Base-by-base conservation (phyloP, 805 yeast genomes). In the Yarrowia osloensis region DNA sequence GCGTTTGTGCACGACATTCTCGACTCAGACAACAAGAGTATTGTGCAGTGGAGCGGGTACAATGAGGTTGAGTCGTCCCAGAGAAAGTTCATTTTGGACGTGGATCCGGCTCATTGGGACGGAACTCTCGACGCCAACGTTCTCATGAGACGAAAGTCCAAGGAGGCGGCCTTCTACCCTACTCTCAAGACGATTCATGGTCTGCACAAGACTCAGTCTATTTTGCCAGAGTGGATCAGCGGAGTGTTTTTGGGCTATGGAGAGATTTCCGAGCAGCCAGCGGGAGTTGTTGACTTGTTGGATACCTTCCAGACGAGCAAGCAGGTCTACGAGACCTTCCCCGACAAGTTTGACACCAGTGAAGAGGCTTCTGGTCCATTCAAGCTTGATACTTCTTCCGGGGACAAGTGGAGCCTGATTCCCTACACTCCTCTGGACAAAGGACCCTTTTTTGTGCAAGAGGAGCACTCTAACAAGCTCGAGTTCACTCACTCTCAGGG, bases 221-320 rank as follows among this genome's bases (percentile, higher is more conserved):
- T 35, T 4, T 40, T 78, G 0, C 81, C 81, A 0, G 73, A 71
- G 1, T 80, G 83, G 83, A 61, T 80, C 0, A 42, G 68, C 9
- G 77, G 77, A 31, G 55, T 69, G 19, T 68, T 79, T 28, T 52
- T 80, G 37, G 81, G 79, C 2, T 76, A 71, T 70, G 80, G 80
- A 2, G 71, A 70, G 57, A 52, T 24, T 21, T 67, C 68, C 1
- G 67, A 63, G 26, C 66, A 70, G 21, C 22, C 67, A 2, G 47
- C 33, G n/a, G 42, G 31, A 2, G 35, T 31, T 19, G 50, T 77
- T 4, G 73, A 76, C 37, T 54, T 74, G 62, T 59, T 65, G 21
- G 73, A 71, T 22, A 69, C 75, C 2, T 74, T 77, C 65, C 49
- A 69, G 13, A 70, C 74, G 47, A 65, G 67, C 50, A 65, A 68